These are phyloP conservation scores for Ceriops decandra DNA, from an alignment of 345 rosid species.

Conservation along the genomic window DNA sequence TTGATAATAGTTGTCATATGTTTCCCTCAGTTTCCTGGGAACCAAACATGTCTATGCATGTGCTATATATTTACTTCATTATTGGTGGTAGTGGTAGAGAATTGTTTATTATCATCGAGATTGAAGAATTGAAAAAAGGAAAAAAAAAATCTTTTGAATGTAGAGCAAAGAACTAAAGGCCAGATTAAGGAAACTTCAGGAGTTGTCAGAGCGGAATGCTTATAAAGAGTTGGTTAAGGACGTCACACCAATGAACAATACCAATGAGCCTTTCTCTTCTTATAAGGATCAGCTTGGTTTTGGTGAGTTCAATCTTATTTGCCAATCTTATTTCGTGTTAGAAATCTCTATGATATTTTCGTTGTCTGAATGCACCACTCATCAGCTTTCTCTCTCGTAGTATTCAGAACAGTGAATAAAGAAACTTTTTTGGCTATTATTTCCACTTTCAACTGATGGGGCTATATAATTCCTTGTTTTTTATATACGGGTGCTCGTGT, in stretches of 20 bases:
- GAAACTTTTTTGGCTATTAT: too few species aligned
- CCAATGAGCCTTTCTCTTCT: constrained; percentile 79
- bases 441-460: too few species aligned
- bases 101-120: background rate
- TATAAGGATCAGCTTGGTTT: constrained; percentile 97
- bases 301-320: constrained; percentile 37
- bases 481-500: too few species aligned
- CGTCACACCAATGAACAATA: constrained; percentile 55
- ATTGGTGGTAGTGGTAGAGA: background rate
- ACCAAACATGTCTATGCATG: too few species aligned
- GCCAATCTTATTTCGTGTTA: background rate
- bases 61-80: background rate
- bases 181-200: constrained; percentile 66
- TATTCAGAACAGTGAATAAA: too few species aligned
- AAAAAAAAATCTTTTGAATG: background rate
- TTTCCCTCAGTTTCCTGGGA: too few species aligned
- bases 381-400: too few species aligned
- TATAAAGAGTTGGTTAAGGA: constrained; percentile 87
- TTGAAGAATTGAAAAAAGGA: too few species aligned
- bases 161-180: constrained; percentile 75
- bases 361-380: background rate
- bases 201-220: constrained; percentile 72
- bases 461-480: too few species aligned
- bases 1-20: too few species aligned
- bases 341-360: background rate